A percentile compares a stretch with the other conserved stretches of the same genome.
Conservation (phyloP, 345 rosid genomes). For the Lagerstroemia speciosa region DNA sequence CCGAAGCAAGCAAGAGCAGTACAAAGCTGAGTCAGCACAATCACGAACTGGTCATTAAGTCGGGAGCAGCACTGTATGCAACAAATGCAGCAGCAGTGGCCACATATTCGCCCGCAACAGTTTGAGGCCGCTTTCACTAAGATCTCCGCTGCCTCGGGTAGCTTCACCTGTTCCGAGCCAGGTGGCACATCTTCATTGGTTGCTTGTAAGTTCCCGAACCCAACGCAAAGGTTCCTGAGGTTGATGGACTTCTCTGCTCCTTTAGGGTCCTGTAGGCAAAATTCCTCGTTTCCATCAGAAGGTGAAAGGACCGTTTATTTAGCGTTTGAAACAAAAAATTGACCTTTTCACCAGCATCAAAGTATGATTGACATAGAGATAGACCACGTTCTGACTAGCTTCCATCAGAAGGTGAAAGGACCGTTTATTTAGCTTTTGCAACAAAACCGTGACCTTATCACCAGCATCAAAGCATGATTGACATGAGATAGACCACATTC, state of each 20-base stretch:
- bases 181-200: constrained; percentile 62
- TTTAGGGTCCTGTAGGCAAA: constrained; percentile 17
- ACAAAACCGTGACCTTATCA: neutral
- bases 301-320: neutral
- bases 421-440: neutral
- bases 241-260: constrained; percentile 18
- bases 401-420: neutral
- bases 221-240: constrained; percentile 38
- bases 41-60: constrained; percentile 57
- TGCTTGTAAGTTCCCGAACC: constrained; percentile 65
- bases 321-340: neutral
- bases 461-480: neutral
- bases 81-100: constrained; percentile 79
- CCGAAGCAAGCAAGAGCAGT: constrained; percentile 62
- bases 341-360: neutral
- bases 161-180: constrained; percentile 36
- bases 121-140: constrained; percentile 64
- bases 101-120: constrained; percentile 50
- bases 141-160: constrained; percentile 75
- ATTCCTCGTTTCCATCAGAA: neutral
- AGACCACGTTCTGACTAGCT: neutral
- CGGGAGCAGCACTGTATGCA: constrained; percentile 62
- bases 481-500: neutral
- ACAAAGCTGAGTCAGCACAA: constrained; percentile 49
- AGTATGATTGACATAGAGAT: neutral